Percentiles rank a stretch among this genome's conserved stretches.
Conservation (phyloP, 1,284 basidiomycete genomes). For the Cerrena zonata region DNA sequence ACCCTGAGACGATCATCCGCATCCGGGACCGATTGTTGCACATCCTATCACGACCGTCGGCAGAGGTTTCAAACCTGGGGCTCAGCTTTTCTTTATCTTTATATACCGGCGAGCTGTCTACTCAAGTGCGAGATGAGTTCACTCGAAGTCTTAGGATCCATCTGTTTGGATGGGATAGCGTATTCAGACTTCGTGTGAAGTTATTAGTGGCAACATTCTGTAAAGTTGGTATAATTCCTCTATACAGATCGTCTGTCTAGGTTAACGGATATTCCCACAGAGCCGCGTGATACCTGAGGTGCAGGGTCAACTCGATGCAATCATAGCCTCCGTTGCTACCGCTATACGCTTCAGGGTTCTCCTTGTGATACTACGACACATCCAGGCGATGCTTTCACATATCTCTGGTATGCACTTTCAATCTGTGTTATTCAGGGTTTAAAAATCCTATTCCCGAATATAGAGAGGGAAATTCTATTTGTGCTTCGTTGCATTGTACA, state of each 20-base stretch:
- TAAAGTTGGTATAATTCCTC: constrained; percentile 44
- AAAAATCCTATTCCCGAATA: constrained; percentile 2
- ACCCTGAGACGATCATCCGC: constrained; percentile 30
- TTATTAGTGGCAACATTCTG: constrained; percentile 56
- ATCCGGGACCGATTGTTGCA: constrained; percentile 41
- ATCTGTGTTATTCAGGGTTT: background rate
- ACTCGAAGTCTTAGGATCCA: constrained; percentile 45
- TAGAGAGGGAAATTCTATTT: constrained; percentile 56
- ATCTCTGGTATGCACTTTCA: constrained; percentile 37
- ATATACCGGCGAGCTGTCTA: constrained; percentile 22
- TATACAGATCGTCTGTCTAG: constrained; percentile 9
- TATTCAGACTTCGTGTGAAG: constrained; percentile 49
- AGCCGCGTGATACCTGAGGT: constrained; percentile 23
- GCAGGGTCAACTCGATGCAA: constrained; percentile 40
- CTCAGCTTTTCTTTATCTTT: constrained; percentile 26
- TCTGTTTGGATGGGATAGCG: constrained; percentile 54
- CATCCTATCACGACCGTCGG: constrained; percentile 33
- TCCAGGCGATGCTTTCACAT: constrained; percentile 38
- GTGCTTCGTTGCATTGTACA: constrained; percentile 51
- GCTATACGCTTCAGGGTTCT: constrained; percentile 50
- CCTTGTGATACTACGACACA: constrained; percentile 52
- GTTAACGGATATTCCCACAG: constrained; percentile 2
- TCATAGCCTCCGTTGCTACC: constrained; percentile 45
- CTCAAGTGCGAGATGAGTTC: constrained; percentile 38
- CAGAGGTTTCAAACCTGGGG: constrained; percentile 22